Conservation (phyloP, 2,329 filamentous ascomycete species). For the Cercospora sesami region DNA sequence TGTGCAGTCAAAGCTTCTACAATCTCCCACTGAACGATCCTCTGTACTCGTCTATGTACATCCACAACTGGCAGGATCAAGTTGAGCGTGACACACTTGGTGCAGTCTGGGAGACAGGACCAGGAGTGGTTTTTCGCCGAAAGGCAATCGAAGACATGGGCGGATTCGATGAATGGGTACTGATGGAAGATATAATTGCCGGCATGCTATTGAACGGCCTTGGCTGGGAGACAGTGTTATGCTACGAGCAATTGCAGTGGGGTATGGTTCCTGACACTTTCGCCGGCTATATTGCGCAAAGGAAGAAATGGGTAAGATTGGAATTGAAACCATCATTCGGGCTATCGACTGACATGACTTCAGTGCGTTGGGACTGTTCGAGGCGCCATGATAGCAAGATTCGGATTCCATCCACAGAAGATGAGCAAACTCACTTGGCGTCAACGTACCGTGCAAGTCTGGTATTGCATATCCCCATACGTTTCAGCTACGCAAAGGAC, state of each 20-base stretch:
- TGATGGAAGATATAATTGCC: conserved; percentile 16
- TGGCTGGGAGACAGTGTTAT: conserved; percentile 12
- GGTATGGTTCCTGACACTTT: conserved; percentile 14
- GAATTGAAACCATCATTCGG: not conserved
- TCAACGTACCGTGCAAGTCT: conserved; percentile 11
- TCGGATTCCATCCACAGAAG: conserved; percentile 4
- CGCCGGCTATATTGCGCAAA: conserved; percentile 12
- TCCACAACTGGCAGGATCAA: conserved; percentile 9
- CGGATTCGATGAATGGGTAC: conserved; percentile 12
- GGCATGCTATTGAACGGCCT: conserved; percentile 15
- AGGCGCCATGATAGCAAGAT: conserved; percentile 8
- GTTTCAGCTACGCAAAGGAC: conserved; percentile 1
- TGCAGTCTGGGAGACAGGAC: conserved; percentile 10
- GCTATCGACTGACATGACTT: not conserved
- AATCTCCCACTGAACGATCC: conserved; percentile 20
- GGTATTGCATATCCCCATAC: conserved; percentile 9
- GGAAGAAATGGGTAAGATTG: conserved; percentile 8
- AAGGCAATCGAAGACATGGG: conserved; percentile 14
- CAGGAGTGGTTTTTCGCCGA: conserved; percentile 13
- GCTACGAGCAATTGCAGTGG: conserved; percentile 16
- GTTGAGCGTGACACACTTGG: conserved; percentile 7
- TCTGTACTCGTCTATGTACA: conserved; percentile 13
- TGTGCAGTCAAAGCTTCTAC: conserved; percentile 17
- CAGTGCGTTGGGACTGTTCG: conserved; percentile 11
- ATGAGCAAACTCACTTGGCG: conserved; percentile 4